phyloP scores from a whole-genome alignment of 345 rosid genomes.

The Rhizophora mangle region DNA sequence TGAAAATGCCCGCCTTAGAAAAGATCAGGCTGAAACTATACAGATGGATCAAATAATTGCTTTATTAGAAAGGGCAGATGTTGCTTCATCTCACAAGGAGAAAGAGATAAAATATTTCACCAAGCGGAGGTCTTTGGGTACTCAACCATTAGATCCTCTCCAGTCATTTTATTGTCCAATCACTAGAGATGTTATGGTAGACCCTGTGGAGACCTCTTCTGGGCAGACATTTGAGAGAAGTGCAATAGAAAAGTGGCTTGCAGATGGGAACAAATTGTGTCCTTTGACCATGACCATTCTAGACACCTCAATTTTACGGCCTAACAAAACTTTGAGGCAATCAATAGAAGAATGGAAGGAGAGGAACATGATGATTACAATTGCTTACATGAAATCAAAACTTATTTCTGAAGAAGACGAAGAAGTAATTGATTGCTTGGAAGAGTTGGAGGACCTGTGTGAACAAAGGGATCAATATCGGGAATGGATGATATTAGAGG shows the following conservation, averaged over 20 bases:
- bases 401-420: slow-evolving; percentile 42
- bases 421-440: slow-evolving; percentile 49
- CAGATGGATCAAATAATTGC: slow-evolving; percentile 78
- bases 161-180: slow-evolving; percentile 68
- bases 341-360: slow-evolving; percentile 82
- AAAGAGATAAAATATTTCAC: slow-evolving; percentile 54
- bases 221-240: slow-evolving; percentile 72
- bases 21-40: slow-evolving; percentile 65
- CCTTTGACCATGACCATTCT: slow-evolving; percentile 56
- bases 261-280: slow-evolving; percentile 53
- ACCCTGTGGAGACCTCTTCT: slow-evolving; percentile 74
- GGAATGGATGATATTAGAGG: slow-evolving; percentile 65
- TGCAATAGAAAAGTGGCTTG: slow-evolving; percentile 66
- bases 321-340: slow-evolving; percentile 61
- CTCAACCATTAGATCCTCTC: slow-evolving; percentile 61
- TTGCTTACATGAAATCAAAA: slow-evolving; percentile 52
- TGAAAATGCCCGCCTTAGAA: slow-evolving; percentile 53
- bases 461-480: slow-evolving; percentile 51
- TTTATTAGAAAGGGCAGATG: slow-evolving; percentile 68
- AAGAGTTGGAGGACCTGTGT: slow-evolving; percentile 52
- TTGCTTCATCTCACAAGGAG: slow-evolving; percentile 51
- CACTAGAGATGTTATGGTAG: slow-evolving; percentile 62
- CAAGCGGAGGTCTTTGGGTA: slow-evolving; percentile 55
- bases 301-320: slow-evolving; percentile 53
- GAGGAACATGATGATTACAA: slow-evolving; percentile 61